Percentiles rank a stretch among this genome's conserved stretches.
Conservation (phyloP, 106 monocot genomes). For the Alisma plantagoaquatica region DNA sequence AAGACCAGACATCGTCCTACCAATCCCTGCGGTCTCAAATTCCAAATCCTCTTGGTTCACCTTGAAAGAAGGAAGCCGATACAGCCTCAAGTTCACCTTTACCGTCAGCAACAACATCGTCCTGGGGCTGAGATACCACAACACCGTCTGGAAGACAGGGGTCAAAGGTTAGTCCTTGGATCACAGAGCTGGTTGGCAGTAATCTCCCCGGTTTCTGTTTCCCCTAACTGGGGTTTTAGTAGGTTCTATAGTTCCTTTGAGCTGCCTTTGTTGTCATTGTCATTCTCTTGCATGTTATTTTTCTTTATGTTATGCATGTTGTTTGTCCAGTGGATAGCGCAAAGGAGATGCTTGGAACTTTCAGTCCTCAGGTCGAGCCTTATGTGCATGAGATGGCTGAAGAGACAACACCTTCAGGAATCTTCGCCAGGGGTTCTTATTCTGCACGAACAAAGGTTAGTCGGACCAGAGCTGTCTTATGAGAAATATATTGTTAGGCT, state of each 20-base stretch:
- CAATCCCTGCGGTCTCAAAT: constrained; percentile 36
- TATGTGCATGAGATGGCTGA: constrained; percentile 52
- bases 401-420: constrained; percentile 70
- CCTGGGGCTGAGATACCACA: constrained; percentile 56
- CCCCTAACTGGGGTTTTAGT: background rate
- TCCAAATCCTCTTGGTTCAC: constrained; percentile 64
- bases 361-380: constrained; percentile 69
- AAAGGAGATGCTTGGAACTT: constrained; percentile 84
- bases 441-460: constrained; percentile 72
- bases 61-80: constrained; percentile 69
- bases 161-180: no score
- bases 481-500: no score
- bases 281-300: no score
- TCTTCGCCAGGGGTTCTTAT: constrained; percentile 75
- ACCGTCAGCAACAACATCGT: constrained; percentile 66
- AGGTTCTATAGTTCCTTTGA: background rate
- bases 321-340: constrained; percentile 58
- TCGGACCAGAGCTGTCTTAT: no score
- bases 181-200: background rate
- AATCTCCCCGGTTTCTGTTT: background rate
- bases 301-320: background rate
- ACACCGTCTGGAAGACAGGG: constrained; percentile 85
- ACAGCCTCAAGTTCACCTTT: constrained; percentile 72
- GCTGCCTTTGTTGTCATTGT: no score
- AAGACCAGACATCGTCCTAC: constrained; percentile 47